A percentile compares a stretch with the other conserved stretches of the same genome.
phyloP scores from a whole-genome alignment of 2,329 filamentous ascomycete genomes.

The Chaetothyriales sp. region DNA sequence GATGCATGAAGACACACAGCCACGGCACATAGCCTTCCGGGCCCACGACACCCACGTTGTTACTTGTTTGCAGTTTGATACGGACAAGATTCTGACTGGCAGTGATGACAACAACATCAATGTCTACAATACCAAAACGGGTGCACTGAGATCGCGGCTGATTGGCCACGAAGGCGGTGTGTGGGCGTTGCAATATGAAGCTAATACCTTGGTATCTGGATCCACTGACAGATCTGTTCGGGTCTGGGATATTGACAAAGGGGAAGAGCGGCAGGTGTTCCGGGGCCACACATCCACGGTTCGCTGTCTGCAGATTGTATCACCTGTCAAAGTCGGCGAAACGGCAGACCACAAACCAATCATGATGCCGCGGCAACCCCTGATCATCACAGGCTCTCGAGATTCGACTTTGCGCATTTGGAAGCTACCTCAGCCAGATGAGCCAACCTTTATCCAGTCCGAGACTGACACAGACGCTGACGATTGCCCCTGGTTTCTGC shows the following conservation, averaged over 20 bases:
- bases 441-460: constrained; percentile 64
- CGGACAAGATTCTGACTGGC: constrained; percentile 93
- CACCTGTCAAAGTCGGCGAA: constrained; percentile 66
- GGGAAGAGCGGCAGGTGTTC: constrained; percentile 86
- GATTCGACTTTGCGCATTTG: constrained; percentile 91
- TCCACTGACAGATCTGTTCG: constrained; percentile 95
- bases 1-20: constrained; percentile 72
- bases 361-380: constrained; percentile 83
- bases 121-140: constrained; percentile 94
- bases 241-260: constrained; percentile 97
- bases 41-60: constrained; percentile 94
- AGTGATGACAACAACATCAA: constrained; percentile 97
- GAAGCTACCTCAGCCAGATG: constrained; percentile 73
- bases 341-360: constrained; percentile 58
- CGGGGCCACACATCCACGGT: constrained; percentile 92
- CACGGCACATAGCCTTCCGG: constrained; percentile 86
- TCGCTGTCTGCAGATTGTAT: constrained; percentile 83
- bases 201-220: constrained; percentile 86
- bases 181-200: constrained; percentile 93
- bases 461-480: constrained; percentile 56
- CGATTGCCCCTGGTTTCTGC: constrained; percentile 90
- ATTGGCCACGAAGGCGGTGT: constrained; percentile 94
- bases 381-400: constrained; percentile 94
- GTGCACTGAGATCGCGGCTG: constrained; percentile 66
- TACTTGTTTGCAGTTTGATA: constrained; percentile 93